Percentiles rank a stretch among this genome's conserved stretches.
phyloP scores from a whole-genome alignment of 139 green algal species.

The Chlorella vulgaris region DNA sequence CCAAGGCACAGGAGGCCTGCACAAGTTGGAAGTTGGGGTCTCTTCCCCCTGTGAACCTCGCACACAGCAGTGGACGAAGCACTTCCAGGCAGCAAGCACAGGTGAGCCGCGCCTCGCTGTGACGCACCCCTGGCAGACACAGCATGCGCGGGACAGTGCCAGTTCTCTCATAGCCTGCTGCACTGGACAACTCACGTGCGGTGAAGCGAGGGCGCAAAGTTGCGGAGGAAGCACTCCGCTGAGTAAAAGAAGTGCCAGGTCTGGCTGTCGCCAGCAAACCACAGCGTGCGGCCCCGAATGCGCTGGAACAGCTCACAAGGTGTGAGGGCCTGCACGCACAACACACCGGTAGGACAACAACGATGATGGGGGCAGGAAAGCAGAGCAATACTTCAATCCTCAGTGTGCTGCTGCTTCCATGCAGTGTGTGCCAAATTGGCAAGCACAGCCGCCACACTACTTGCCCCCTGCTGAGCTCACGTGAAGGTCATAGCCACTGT shows the following conservation, averaged over 20 bases:
- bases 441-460: neutral
- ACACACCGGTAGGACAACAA: neutral
- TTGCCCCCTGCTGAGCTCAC: neutral
- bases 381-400: neutral
- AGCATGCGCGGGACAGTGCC: neutral
- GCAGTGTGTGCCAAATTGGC: neutral
- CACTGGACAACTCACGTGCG: neutral
- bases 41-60: no score
- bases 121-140: no score
- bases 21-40: no score
- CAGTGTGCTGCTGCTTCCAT: no score
- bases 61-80: neutral
- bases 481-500: neutral
- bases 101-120: no score
- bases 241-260: conserved; percentile 40
- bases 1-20: neutral
- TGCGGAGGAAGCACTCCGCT: conserved; percentile 36
- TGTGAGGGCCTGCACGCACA: conserved; percentile 19
- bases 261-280: conserved; percentile 48
- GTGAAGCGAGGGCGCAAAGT: conserved; percentile 18
- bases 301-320: conserved; percentile 49
- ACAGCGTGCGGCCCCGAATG: conserved; percentile 45
- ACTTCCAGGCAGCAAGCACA: neutral
- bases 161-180: neutral
- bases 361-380: no score